Base-by-base conservation (phyloP, 1,284 basidiomycete species). In the Papiliotrema flavescens region DNA sequence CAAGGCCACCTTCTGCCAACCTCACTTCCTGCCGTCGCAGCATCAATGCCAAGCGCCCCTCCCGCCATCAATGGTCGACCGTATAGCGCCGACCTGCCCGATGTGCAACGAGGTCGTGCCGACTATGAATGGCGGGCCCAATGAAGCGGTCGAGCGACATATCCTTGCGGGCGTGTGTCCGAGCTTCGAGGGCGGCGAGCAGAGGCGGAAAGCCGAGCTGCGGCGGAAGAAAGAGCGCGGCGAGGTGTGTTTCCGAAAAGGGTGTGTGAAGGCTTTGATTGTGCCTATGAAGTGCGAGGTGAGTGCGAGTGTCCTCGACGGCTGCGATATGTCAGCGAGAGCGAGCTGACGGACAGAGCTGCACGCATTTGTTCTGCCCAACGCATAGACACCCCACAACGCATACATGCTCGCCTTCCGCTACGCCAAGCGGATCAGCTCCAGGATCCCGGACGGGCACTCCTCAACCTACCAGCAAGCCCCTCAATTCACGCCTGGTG, bases 71-170 rank as follows among this genome's bases (percentile, higher is more conserved):
- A 72, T 73, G 66, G 58, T 72, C 35, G 71, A 77, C 62, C 66
- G 76, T 9, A 74, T 73, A 47, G 74, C 76, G 0, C 76, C 76
- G 0, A 59, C 66, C 43, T 77, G 76, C 46, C 76, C 76, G 6
- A 57, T 77, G 49, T 77, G 76, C 53, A 56, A 69, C 57, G 53
- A 65, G 51, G 66, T 71, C 39, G 73, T 75, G 17, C 60, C 67
- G 11, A 71, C 68, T 26, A 55, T 65, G 0, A 55, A 45, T 13
- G 36, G 56, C 24, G 67, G 71, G 51, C 71, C 74, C 0, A 73
- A 75, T 54, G 67, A 70, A 40, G 73, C 73, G 5, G 73, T 75
- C 39, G 76, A 77, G 52, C 62, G 61, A 13, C 75, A 77, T 57
- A 70, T 75, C 43, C 51, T 66, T 0, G 56, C 57, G 36, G 74